Evolutionary conservation across 148 eudicot species (phyloP), one percentile per base, ranked within the genome.

Genomic region (Pharnaceum exiguum): DNA sequence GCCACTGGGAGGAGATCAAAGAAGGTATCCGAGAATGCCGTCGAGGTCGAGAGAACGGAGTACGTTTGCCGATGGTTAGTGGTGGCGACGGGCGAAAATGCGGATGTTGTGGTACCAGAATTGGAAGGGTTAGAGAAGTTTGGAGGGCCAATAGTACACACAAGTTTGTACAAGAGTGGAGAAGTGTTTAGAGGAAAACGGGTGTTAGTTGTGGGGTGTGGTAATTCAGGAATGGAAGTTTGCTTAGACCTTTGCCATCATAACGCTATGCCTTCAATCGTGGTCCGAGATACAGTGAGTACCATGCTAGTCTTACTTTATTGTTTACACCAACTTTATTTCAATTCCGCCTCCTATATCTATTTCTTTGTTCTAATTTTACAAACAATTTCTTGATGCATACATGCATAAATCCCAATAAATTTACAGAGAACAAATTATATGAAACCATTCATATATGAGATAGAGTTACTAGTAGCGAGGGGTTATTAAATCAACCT

Each of bases 1-100:
- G 8, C 10, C 1, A 19, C 10, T 10, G 7, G 13, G n/a, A 30
- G 32, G 4, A 2, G 22, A 8, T 3, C n/a, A 11, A 23, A 9
- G n/a, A n/a, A n/a, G n/a, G n/a, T n/a, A 15, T 13, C 2, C 8
- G 52, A 25, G n/a, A 5, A n/a, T 22, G 37, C 11, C 11, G 73
- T 31, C 18, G 67, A 25, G 52, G 69, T 24, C 35, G 67, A 15
- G 25, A 0, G 35, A 12, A 68, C 25, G 10, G 90, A 81, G 77
- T 81, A 79, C 3, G 70, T 81, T 12, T 57, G 75, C 12, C 46
- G 85, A 62, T 81, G 87, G 87, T 47, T 90, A 63, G 82, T 90
- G 60, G 97, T 81, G 74, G 97, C 97, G 6, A 86, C 88, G 0
- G 97, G 97, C 0, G 97, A 90, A 75, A 90, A 90, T 82, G 97